phyloP scores from a whole-genome alignment of 495 filamentous ascomycete genomes.

The Penicillium samsonianum region DNA sequence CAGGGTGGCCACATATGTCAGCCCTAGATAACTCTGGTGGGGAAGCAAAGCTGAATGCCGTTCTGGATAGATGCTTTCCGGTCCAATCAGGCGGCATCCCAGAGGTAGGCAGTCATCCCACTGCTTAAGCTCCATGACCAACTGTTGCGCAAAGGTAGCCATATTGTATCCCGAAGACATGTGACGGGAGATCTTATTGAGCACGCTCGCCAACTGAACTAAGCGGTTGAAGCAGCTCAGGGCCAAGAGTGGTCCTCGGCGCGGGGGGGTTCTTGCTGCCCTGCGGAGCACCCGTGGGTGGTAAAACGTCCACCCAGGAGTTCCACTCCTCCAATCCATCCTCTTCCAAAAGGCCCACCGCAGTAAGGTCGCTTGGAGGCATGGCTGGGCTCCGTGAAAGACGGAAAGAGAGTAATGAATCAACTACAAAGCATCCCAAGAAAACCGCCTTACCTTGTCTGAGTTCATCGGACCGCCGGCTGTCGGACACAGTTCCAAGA shows the following conservation, averaged over 20 bases:
- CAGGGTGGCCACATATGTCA: slow-evolving; percentile 49
- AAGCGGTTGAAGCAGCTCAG: slow-evolving; percentile 64
- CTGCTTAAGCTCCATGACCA: slow-evolving; percentile 42
- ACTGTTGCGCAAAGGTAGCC: slow-evolving; percentile 42
- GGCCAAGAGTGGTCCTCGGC: slow-evolving; percentile 54
- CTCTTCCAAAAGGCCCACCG: slow-evolving; percentile 53
- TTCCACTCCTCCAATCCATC: slow-evolving; percentile 75
- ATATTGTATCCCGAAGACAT: slow-evolving; percentile 34
- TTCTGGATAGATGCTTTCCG: slow-evolving; percentile 47
- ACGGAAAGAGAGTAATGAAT: slow-evolving; percentile 62
- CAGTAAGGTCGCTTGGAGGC: slow-evolving; percentile 45
- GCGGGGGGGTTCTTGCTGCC: slow-evolving; percentile 38
- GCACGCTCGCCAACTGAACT: slow-evolving; percentile 48
- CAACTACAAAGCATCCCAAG: slow-evolving; percentile 65
- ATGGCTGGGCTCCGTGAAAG: slow-evolving; percentile 56
- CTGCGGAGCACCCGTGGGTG: slow-evolving; percentile 34
- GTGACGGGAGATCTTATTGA: slow-evolving; percentile 47
- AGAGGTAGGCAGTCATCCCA: slow-evolving; percentile 46
- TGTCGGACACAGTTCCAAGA: slow-evolving; percentile 34
- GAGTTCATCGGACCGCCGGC: slow-evolving; percentile 40
- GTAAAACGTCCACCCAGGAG: slow-evolving; percentile 61
- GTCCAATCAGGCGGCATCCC: slow-evolving; percentile 44
- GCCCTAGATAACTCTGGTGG: slow-evolving; percentile 50
- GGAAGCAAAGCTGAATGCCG: slow-evolving; percentile 47
- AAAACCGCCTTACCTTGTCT: slow-evolving; percentile 53